Base-by-base conservation (phyloP, 495 filamentous ascomycete genomes). In the Melanomma pulvis-pyrius region DNA sequence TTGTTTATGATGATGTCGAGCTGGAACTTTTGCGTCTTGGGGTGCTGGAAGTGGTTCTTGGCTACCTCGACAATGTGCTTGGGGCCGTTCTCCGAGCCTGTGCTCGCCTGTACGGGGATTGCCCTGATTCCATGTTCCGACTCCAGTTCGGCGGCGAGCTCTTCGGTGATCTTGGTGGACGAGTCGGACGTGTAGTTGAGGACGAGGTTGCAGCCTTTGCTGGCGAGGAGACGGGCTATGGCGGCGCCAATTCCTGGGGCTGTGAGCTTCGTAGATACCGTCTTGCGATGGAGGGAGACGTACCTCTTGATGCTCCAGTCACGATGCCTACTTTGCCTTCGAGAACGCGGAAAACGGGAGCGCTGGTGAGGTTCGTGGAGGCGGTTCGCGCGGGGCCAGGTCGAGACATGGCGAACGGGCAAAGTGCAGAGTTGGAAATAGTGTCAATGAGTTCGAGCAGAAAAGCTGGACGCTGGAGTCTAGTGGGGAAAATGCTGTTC, bases 1-100 rank as follows among this genome's bases (percentile, higher is more conserved):
- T 96, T 96, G 82, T 97, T 96, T 79, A 97, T 80, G 26, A 96
- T 77, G 68, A 97, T 91, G 75, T 96, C 91, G 76, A 96, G 85
- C 65, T 88, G 86, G 75, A 93, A 84, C 25, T 79, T 79, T 17
- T 75, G 75, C 11, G 74, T 76, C 50, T 78, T 74, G 30, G 77
- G 78, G 36, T 81, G 74, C 15, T 79, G 67, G 71, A 87, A 87
- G 59, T 84, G 77, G 63, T 82, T 74, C 47, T 83, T 78, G 0
- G 82, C 82, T 0, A 78, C 76, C 22, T 65, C 68, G 59, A 83
- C 71, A 28, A 83, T 67, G 61, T 80, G 75, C 26, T 76, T 67
- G 44, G 82, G 77, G 8, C 82, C 72, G 30, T 69, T 71, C 32
- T 83, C 78, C 39, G 82, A 75, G 56, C 77, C 75, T 59, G 88